A percentile compares a stretch with the other conserved stretches of the same genome.
Conservation (phyloP, 2,329 filamentous ascomycete species). For the Neocatenulostroma microsporum region DNA sequence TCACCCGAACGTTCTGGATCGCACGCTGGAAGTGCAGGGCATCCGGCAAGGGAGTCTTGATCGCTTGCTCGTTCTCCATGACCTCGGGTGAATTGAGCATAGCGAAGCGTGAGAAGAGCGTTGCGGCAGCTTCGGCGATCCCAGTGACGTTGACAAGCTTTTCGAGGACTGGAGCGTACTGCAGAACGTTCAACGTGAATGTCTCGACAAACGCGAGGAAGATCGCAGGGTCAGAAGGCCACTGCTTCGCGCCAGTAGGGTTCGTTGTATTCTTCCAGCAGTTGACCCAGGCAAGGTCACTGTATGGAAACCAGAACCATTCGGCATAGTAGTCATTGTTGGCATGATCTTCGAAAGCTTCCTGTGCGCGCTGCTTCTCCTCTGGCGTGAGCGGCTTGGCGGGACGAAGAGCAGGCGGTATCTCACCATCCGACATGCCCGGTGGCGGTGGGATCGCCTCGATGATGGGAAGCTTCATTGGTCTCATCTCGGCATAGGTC, state of each 20-base stretch:
- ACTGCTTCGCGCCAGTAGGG: constrained; percentile 27
- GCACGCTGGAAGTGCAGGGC: no score
- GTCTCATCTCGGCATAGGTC: constrained; percentile 41
- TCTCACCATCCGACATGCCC: constrained; percentile 6
- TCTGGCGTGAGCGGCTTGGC: constrained; percentile 20
- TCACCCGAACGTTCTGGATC: no score
- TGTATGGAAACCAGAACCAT: constrained; percentile 47
- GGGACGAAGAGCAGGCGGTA: constrained; percentile 31
- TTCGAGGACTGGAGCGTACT: constrained; percentile 10
- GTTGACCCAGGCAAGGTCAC: constrained; percentile 40
- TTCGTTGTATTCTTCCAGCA: constrained; percentile 38
- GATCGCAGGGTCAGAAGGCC: constrained; percentile 39
- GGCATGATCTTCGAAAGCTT: constrained; percentile 34
- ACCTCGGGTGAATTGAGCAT: constrained; percentile 41
- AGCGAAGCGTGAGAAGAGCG: constrained; percentile 22
- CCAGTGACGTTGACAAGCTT: constrained; percentile 29
- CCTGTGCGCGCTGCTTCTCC: constrained; percentile 29
- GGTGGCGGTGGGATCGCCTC: constrained; percentile 38
- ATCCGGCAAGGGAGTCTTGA: no score
- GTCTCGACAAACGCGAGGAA: constrained; percentile 28
- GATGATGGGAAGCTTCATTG: constrained; percentile 36
- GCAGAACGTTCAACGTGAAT: constrained; percentile 25
- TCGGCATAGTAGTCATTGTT: constrained; percentile 40
- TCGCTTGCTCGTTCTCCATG: no score
- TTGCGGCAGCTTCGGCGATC: constrained; percentile 20